phyloP scores from a whole-genome alignment of 2,329 filamentous ascomycete genomes.

The Ilyonectria robusta region DNA sequence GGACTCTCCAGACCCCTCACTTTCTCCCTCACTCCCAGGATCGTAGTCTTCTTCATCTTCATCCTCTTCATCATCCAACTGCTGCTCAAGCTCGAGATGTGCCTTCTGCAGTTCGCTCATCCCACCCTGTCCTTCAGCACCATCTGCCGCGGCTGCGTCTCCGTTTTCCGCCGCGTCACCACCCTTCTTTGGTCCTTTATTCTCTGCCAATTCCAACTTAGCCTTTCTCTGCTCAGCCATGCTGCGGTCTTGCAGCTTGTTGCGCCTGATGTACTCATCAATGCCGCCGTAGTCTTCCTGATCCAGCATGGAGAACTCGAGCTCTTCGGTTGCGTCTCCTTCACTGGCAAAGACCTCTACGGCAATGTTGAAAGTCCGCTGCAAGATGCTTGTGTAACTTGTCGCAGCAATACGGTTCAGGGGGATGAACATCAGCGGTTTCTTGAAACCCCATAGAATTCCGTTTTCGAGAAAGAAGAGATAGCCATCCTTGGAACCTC shows the following conservation, averaged over 20 bases:
- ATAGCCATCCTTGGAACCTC: constrained; percentile 78
- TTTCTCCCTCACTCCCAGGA: constrained; percentile 72
- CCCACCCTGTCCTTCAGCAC: constrained; percentile 53
- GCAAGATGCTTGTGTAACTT: constrained; percentile 78
- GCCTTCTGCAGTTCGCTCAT: constrained; percentile 66
- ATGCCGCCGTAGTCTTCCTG: constrained; percentile 77
- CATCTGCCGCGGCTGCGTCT: constrained; percentile 50
- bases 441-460: constrained; percentile 80
- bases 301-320: constrained; percentile 79
- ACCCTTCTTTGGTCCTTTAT: constrained; percentile 64
- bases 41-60: constrained; percentile 78
- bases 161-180: constrained; percentile 57
- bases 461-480: constrained; percentile 77
- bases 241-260: constrained; percentile 75
- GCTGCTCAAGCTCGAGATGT: constrained; percentile 65
- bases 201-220: constrained; percentile 74
- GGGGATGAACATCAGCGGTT: constrained; percentile 76
- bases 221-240: constrained; percentile 78
- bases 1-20: constrained; percentile 70
- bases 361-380: constrained; percentile 78
- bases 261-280: constrained; percentile 73
- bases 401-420: constrained; percentile 72
- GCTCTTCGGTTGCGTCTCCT: constrained; percentile 68
- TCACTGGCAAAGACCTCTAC: constrained; percentile 70
- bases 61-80: constrained; percentile 73